Base-by-base conservation (phyloP, 352 stramenopile genomes). In the Globisporangium heterothallicum region DNA sequence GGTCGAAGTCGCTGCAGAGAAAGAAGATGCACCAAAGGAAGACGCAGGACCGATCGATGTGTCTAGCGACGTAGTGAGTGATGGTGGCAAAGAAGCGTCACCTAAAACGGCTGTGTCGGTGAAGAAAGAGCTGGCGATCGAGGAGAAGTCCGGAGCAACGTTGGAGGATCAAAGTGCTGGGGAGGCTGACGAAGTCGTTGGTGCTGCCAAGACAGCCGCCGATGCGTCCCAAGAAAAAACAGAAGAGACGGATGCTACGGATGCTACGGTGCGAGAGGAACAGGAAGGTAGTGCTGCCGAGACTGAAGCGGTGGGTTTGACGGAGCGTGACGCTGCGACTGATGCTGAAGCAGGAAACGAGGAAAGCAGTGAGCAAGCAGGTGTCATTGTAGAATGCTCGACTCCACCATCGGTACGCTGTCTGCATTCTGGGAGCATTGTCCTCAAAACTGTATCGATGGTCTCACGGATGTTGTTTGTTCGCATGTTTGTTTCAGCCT, bases 401-500 rank as follows among this genome's bases (percentile, higher is more conserved):
- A 25, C 24, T 41, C 25, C 51, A 24, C 6, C 34, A 10, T 51
- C 53, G 46, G 53, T 60, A 53, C 36, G 52, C 14, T 34, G 14
- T 38, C 32, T 18, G 32, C 14, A 34, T 19, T 9, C 18, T 21
- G 32, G n/a, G 30, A 14, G 6, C 1, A 18, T 4, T 38, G n/a
- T n/a, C 30, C 3, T 3, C 30, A 38, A 12, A 16, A 38, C 32
- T 16, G 46, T 16, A 14, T 40, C 4, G 14, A 45, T 12, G n/a
- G 19, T 26, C 27, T 41, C 30, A 42, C 46, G 24, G 18, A 25
- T 10, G 10, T 53, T 24, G 34, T 35, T 53, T 49, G 8, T 29
- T 40, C n/a, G n/a, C n/a, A n/a, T n/a, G n/a, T n/a, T n/a, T n/a
- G n/a, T 0, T 46, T 0, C 40, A 86, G 75, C 48, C 64, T 8